Evolutionary conservation across 352 stramenopile species (phyloP).

Genomic region (Globisporangium carolinianum): DNA sequence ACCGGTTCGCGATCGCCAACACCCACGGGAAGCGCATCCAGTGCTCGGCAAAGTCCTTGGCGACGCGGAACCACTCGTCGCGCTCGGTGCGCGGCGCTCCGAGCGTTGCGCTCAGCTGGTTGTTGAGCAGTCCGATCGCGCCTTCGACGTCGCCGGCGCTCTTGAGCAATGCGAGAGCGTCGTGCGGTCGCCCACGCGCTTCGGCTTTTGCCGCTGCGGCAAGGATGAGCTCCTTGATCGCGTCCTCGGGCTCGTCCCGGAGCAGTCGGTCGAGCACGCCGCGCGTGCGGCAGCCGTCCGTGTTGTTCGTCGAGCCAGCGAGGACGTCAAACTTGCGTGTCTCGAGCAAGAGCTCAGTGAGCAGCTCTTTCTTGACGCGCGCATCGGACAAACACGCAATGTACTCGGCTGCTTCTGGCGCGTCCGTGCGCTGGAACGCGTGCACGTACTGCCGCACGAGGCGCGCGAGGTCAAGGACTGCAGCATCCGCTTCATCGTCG

Average conservation of each 20-base stretch:
- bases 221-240: slow-evolving; percentile 74
- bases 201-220: slow-evolving; percentile 67
- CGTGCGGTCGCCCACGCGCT: slow-evolving; percentile 54
- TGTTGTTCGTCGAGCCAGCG: slow-evolving; percentile 74
- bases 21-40: slow-evolving; percentile 87
- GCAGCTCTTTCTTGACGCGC: slow-evolving; percentile 57
- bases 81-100: slow-evolving; percentile 49
- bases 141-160: slow-evolving; percentile 75
- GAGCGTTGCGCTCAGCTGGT: slow-evolving; percentile 60
- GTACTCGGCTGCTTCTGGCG: slow-evolving; percentile 75
- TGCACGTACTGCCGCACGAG: slow-evolving; percentile 84
- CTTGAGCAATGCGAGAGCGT: slow-evolving; percentile 75
- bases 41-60: slow-evolving; percentile 79
- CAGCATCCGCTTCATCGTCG: slow-evolving; percentile 48
- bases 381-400: slow-evolving; percentile 62
- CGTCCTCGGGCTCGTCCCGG: slow-evolving; percentile 62
- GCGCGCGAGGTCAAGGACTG: slow-evolving; percentile 47
- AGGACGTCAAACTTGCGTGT: slow-evolving; percentile 77
- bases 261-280: slow-evolving; percentile 68
- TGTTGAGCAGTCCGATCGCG: slow-evolving; percentile 63
- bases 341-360: slow-evolving; percentile 70
- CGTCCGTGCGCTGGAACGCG: slow-evolving; percentile 71
- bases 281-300: slow-evolving; percentile 74
- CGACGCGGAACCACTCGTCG: slow-evolving; percentile 76
- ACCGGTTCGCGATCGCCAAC: slow-evolving; percentile 61